These are phyloP conservation scores for Hansenula lynferdii DNA, from an alignment of 1,139 yeast genomes.

Conservation along the genomic window DNA sequence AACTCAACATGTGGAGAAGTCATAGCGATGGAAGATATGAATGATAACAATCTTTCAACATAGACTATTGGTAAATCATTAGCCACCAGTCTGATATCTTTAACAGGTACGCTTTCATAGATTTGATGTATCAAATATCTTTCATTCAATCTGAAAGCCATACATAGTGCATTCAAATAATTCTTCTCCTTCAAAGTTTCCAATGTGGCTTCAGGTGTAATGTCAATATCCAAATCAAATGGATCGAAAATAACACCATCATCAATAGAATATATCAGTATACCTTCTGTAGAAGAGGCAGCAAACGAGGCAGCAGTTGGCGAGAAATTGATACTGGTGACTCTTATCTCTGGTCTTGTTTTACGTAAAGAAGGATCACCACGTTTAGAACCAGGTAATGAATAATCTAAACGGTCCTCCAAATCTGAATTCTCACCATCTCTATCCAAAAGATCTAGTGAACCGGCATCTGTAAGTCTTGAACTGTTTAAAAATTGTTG, in stretches of 20 bases:
- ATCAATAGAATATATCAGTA: constrained; percentile 77
- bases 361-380: constrained; percentile 86
- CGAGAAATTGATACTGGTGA: constrained; percentile 72
- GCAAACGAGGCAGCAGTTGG: constrained; percentile 93
- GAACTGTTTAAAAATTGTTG: constrained; percentile 71
- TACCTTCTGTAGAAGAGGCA: constrained; percentile 94
- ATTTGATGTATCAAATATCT: constrained; percentile 64
- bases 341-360: constrained; percentile 75
- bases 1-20: constrained; percentile 87
- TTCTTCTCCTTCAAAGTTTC: constrained; percentile 64
- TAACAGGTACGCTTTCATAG: constrained; percentile 72
- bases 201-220: constrained; percentile 74
- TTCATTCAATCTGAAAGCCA: constrained; percentile 94
- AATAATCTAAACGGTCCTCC: constrained; percentile 72
- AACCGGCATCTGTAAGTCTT: constrained; percentile 85
- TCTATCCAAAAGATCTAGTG: constrained; percentile 74
- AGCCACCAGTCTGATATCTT: constrained; percentile 63
- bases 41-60: constrained; percentile 59
- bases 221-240: constrained; percentile 87
- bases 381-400: constrained; percentile 80
- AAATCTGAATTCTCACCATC: constrained; percentile 84
- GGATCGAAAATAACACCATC: constrained; percentile 82
- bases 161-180: constrained; percentile 75
- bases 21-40: constrained; percentile 65
- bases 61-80: constrained; percentile 73